phyloP scores from a whole-genome alignment of 78 protist genomes.

The Chrysochromulina parva region DNA sequence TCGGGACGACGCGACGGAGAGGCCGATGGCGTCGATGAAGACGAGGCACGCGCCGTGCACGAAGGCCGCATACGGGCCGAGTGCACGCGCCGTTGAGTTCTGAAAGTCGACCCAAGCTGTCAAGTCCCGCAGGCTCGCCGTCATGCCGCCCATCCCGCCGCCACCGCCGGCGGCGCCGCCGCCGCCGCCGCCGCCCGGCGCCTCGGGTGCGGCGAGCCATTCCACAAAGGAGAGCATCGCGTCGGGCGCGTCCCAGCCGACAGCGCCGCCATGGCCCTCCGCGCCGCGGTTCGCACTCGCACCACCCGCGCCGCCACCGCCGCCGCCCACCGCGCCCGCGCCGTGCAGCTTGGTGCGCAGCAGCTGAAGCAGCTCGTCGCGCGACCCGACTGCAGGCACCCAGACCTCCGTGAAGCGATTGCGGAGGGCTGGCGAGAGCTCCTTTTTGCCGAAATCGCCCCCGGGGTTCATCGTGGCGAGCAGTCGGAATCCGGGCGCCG shows the following conservation, averaged over 20 bases:
- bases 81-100: neutral
- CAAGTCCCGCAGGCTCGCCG: conserved; percentile 77
- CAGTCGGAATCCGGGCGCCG: conserved; percentile 78
- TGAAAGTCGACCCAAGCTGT: conserved; percentile 44
- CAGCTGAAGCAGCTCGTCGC: conserved; percentile 58
- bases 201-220: neutral
- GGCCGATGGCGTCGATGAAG: conserved; percentile 83
- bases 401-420: conserved; percentile 95
- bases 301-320: conserved; percentile 19
- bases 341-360: neutral
- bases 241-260: neutral
- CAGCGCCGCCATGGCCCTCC: neutral
- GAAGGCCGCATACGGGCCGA: conserved; percentile 34
- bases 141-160: neutral
- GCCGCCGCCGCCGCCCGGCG: neutral
- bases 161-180: no score
- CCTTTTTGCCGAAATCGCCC: conserved; percentile 99
- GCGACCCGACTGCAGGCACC: conserved; percentile 77
- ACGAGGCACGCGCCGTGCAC: conserved; percentile 89
- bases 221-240: conserved; percentile 4
- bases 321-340: neutral
- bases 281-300: no score
- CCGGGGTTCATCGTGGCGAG: conserved; percentile 99
- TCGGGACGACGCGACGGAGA: conserved; percentile 34
- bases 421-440: conserved; percentile 98